Evolutionary conservation across 352 stramenopile species (phyloP).

Genomic region (Phytopythium montanum): DNA sequence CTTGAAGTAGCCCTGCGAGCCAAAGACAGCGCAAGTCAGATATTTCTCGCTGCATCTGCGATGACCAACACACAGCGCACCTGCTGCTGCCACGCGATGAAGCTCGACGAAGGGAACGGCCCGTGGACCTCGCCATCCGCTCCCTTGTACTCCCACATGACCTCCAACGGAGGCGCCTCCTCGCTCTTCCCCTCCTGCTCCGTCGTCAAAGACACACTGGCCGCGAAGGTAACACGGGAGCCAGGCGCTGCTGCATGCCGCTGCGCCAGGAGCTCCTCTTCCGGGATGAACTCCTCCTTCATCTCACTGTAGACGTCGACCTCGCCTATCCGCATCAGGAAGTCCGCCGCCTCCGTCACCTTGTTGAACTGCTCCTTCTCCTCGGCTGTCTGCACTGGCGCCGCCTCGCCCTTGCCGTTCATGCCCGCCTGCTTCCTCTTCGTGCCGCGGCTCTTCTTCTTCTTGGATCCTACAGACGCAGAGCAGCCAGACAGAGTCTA

Average conservation of each 20-base stretch:
- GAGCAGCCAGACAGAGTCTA: background rate
- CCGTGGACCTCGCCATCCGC: conserved; percentile 71
- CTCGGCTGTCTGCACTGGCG: conserved; percentile 39
- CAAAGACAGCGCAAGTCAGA: background rate
- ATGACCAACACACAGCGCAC: conserved; percentile 20
- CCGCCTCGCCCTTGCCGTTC: conserved; percentile 17
- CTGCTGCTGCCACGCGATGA: conserved; percentile 76
- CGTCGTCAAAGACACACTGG: background rate
- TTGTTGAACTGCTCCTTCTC: conserved; percentile 80
- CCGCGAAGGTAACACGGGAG: conserved; percentile 24
- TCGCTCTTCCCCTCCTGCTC: conserved; percentile 46
- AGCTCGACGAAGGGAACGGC: conserved; percentile 63
- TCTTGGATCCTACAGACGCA: conserved; percentile 38
- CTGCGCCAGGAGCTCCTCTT: conserved; percentile 54
- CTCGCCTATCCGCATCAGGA: conserved; percentile 69
- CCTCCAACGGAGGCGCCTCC: conserved; percentile 28
- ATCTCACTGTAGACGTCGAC: conserved; percentile 81
- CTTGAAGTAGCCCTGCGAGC: conserved; percentile 64
- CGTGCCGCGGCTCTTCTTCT: conserved; percentile 32
- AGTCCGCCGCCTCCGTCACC: conserved; percentile 77
- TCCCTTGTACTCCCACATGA: conserved; percentile 80
- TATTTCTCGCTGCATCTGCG: background rate
- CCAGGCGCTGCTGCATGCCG: conserved; percentile 17
- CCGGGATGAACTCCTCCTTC: conserved; percentile 73
- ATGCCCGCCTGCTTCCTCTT: conserved; percentile 53